Conservation (phyloP, 2,329 filamentous ascomycete species). For the Claviceps humidiphila region DNA sequence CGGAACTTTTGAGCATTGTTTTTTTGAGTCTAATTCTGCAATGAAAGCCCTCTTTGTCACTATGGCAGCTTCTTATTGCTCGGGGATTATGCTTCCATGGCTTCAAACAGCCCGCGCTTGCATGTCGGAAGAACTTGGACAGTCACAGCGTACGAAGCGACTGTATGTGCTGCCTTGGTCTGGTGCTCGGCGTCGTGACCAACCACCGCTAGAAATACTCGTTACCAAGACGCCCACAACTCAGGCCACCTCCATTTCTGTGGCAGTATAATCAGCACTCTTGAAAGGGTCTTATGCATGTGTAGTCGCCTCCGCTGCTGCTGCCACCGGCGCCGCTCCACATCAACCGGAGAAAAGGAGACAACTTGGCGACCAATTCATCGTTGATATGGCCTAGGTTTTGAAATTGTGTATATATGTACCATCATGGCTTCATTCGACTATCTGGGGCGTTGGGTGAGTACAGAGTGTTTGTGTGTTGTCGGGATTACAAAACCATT, state of each 20-base stretch:
- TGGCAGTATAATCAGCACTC: not conserved
- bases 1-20: constrained; percentile 27
- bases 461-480: too few species aligned
- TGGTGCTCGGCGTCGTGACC: not conserved
- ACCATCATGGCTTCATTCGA: too few species aligned
- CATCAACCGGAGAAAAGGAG: not conserved
- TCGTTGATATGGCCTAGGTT: not conserved
- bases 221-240: not conserved
- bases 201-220: not conserved
- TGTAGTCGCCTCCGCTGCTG: not conserved
- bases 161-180: not conserved
- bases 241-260: not conserved
- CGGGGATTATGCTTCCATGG: not conserved
- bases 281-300: not conserved
- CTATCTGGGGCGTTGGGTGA: too few species aligned
- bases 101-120: not conserved
- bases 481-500: too few species aligned
- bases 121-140: not conserved
- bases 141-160: not conserved
- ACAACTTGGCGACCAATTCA: not conserved
- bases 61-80: constrained; percentile 16
- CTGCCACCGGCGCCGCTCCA: not conserved
- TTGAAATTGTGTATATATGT: not conserved
- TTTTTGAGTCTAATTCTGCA: constrained; percentile 22
- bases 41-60: constrained; percentile 32